A percentile compares a stretch with the other conserved stretches of the same genome.
Conservation (phyloP, 768 basidiomycete species). For the Leucosporidium scottii region DNA sequence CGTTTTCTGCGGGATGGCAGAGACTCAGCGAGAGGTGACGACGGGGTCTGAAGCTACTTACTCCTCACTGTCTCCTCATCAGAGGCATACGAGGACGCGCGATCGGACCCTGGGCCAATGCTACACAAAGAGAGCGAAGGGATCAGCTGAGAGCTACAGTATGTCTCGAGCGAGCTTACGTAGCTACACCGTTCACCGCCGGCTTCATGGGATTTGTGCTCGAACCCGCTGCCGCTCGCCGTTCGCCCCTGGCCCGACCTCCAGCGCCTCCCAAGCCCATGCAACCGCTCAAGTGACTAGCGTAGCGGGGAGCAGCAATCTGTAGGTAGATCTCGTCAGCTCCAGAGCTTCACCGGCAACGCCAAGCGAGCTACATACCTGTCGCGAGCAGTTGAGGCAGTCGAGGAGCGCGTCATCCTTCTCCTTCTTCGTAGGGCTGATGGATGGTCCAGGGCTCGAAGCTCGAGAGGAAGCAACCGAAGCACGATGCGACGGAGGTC, state of each 20-base stretch:
- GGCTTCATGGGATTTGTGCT: not conserved
- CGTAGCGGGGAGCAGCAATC: conserved; percentile 28
- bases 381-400: conserved; percentile 19
- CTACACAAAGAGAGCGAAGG: not conserved
- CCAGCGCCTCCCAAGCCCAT: conserved; percentile 1
- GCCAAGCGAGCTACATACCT: not conserved
- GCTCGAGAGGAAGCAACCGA: not conserved
- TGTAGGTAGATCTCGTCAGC: not conserved
- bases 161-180: not conserved
- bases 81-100: conserved; percentile 14
- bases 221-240: conserved; percentile 1
- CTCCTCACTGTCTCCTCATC: conserved; percentile 14
- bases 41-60: not conserved
- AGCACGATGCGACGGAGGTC: not conserved
- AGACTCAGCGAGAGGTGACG: not conserved
- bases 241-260: conserved; percentile 18
- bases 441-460: not conserved
- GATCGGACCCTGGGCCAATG: conserved; percentile 6
- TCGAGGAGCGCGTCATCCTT: conserved; percentile 24
- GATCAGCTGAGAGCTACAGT: not conserved
- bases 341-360: not conserved
- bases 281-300: conserved; percentile 27
- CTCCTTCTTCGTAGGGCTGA: conserved; percentile 26
- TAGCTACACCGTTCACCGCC: not conserved
- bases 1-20: not conserved